Base-by-base conservation (phyloP, 2,329 filamentous ascomycete genomes). In the Trichoderma oligosporum region DNA sequence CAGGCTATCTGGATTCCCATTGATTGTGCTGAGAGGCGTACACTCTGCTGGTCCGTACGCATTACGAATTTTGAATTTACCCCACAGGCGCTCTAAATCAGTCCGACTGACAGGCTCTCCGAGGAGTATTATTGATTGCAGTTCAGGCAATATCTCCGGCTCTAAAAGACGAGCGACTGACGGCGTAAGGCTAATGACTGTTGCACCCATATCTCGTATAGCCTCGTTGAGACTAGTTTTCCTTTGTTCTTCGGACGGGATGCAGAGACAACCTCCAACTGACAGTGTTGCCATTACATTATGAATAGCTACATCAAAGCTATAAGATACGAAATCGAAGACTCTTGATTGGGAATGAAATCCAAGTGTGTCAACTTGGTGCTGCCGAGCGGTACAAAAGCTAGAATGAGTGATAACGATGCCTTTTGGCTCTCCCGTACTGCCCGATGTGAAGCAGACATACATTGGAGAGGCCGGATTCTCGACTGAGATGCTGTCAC, bases 401-500 rank as follows among this genome's bases (percentile, higher is more conserved):
- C n/a, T n/a, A n/a, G n/a, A n/a, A n/a, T 29, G 39, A 65, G 65
- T 54, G 33, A 65, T 59, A 12, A 64, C 56, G 3, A 62, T 59
- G 6, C 65, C 65, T 41, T 67, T 67, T 4, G 65, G 64, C 14
- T 56, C 55, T n/a, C 64, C 65, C 1, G 65, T 66, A 38, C 61
- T 66, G 7, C 64, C 65, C 5, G 63, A 65, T 8, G 64, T 67
- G 51, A 66, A 67, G 22, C 65, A 47, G 2, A 63, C 49, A 45
- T 62, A 66, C 4, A 57, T 55, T 5, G 57, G 44, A 12, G 59
- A 25, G 14, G 20, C 20, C 9, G 52, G 52, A 25, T 29, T 29
- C n/a, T 46, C 42, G 14, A 38, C n/a, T 14, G 35, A 38, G 35
- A n/a, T 38, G 35, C 14, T 18, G 20, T 38, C 35, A 38, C n/a